Conservation (phyloP, 371 early-diverging fungal species). For the Umbelopsis sp. region DNA sequence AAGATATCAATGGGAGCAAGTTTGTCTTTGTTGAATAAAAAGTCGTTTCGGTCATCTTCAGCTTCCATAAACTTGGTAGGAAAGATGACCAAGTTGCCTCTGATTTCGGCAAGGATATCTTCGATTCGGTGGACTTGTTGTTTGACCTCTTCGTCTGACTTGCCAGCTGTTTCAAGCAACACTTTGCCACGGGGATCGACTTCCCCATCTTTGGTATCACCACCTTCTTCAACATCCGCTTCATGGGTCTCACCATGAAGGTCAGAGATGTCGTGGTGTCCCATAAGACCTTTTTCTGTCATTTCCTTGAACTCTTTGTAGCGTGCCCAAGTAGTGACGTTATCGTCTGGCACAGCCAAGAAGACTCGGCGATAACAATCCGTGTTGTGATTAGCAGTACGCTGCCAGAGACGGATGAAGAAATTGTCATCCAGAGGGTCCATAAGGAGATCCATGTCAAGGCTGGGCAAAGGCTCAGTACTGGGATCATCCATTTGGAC, state of each 20-base stretch:
- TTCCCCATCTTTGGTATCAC: conserved; percentile 25
- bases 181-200: conserved; percentile 8
- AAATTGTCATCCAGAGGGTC: conserved; percentile 65
- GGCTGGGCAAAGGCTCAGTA: neutral
- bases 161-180: conserved; percentile 19
- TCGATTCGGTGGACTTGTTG: conserved; percentile 20
- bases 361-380: conserved; percentile 63
- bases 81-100: conserved; percentile 62
- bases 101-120: conserved; percentile 39
- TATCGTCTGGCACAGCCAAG: conserved; percentile 73
- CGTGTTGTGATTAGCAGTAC: conserved; percentile 59
- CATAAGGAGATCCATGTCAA: conserved; percentile 19
- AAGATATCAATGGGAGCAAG: conserved; percentile 63
- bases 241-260: neutral
- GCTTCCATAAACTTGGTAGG: conserved; percentile 55
- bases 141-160: conserved; percentile 11
- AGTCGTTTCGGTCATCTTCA: conserved; percentile 53
- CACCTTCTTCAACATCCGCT: conserved; percentile 35
- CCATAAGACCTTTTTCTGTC: conserved; percentile 29
- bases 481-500: neutral
- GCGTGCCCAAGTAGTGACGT: conserved; percentile 63
- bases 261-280: neutral
- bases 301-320: conserved; percentile 57
- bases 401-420: conserved; percentile 47
- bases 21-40: conserved; percentile 51